Percentiles rank a stretch among this genome's conserved stretches.
phyloP scores from a whole-genome alignment of 192 early-diverging fungal species.

The Linnemannia exigua region DNA sequence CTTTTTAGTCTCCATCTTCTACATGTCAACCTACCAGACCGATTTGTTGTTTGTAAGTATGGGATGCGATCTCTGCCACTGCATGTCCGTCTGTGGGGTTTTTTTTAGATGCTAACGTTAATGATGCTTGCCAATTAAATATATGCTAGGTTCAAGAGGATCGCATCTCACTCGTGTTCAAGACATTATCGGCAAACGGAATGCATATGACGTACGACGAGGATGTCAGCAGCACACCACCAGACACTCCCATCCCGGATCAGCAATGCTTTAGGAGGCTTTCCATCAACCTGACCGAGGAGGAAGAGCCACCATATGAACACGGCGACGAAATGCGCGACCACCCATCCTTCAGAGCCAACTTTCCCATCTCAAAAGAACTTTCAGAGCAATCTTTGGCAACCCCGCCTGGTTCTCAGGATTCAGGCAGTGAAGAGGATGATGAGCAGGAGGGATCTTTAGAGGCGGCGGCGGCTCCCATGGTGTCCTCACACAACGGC shows the following conservation, averaged over 20 bases:
- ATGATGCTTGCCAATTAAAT: not conserved
- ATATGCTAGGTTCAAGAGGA: constrained; percentile 68
- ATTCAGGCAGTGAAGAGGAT: constrained; percentile 23
- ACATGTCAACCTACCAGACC: constrained; percentile 81
- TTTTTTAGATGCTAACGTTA: not conserved
- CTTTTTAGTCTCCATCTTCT: constrained; percentile 74
- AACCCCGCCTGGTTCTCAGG: constrained; percentile 39
- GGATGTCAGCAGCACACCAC: constrained; percentile 26
- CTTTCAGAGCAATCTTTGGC: constrained; percentile 11
- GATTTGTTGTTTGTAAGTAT: constrained; percentile 77
- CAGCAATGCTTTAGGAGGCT: constrained; percentile 17
- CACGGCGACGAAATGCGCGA: not conserved
- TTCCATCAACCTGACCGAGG: constrained; percentile 14
- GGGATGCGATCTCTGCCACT: not conserved
- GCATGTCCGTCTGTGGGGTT: not conserved
- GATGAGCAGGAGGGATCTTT: not conserved
- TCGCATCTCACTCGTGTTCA: constrained; percentile 67
- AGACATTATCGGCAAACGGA: constrained; percentile 61
- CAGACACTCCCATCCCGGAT: constrained; percentile 52
- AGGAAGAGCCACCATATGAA: not conserved
- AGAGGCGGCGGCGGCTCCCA: not conserved
- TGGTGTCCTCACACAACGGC: not conserved
- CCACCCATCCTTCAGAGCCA: not conserved
- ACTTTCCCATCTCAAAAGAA: not conserved
- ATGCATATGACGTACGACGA: constrained; percentile 53